Evolutionary conservation across 2,329 filamentous ascomycete genomes (phyloP).

Genomic region (Trichoderma afroharzianum): DNA sequence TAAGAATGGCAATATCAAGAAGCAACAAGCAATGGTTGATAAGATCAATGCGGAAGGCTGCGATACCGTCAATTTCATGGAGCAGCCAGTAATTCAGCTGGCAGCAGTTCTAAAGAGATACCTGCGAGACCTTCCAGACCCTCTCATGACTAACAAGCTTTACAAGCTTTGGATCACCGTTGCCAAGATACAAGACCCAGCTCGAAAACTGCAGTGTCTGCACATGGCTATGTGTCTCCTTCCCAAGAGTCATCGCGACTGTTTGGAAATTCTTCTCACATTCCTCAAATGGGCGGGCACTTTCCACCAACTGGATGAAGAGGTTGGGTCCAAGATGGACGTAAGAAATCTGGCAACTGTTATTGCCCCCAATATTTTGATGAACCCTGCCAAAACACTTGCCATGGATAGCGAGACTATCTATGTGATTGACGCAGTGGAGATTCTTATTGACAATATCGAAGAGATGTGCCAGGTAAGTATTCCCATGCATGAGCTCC

Average conservation of each 20-base stretch:
- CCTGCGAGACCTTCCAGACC: constrained; percentile 88
- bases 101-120: constrained; percentile 95
- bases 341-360: constrained; percentile 96
- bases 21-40: constrained; percentile 80
- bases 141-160: constrained; percentile 90
- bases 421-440: constrained; percentile 87
- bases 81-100: constrained; percentile 88
- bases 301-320: constrained; percentile 95
- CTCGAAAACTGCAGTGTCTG: constrained; percentile 77
- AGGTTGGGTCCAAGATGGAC: constrained; percentile 98
- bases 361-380: constrained; percentile 92
- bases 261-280: constrained; percentile 88
- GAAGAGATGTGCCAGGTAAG: constrained; percentile 96
- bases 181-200: constrained; percentile 79
- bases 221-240: constrained; percentile 90
- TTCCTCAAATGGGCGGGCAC: constrained; percentile 98
- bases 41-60: constrained; percentile 82
- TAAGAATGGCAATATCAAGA: constrained; percentile 98
- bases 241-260: constrained; percentile 88
- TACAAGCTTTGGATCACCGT: constrained; percentile 87
- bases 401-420: constrained; percentile 84
- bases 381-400: constrained; percentile 61
- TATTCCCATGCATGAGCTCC: neutral
- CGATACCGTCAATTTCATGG: constrained; percentile 79
- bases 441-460: constrained; percentile 85